Evolutionary conservation across 1,284 basidiomycete species (phyloP), one percentile per base, ranked within the genome.

Genomic region (Fistulina hepatica): DNA sequence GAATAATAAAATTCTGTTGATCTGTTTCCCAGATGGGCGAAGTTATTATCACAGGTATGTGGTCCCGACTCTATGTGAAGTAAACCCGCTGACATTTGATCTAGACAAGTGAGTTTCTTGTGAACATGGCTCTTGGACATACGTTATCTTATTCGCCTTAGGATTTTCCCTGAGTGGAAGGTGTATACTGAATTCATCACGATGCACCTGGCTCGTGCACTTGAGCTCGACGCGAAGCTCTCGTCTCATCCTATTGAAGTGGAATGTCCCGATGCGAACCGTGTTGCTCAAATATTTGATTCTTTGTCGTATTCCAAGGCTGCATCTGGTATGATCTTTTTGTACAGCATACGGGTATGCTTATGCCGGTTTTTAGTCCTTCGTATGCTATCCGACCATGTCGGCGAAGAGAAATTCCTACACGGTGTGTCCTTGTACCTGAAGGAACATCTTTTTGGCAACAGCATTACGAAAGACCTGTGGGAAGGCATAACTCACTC

Each of bases 171-270:
- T 3, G 81, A 85, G 52, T 86, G 81, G 80, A 78, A 75, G 48
- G 66, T 80, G 21, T 69, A 82, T 49, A 73, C 78, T 1, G 67
- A 71, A 34, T 86, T 85, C 53, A 76, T 85, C 45, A 67, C 67
- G 10, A 56, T 61, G n/a, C 68, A 78, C 50, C 60, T 81, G 24
- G 67, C 69, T 43, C 57, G 61, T 21, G 91, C 93, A 10, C 70
- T 95, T 22, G 64, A 67, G 24, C 72, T 97, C 39, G 94, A 98
- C 53, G 76, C 86, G 8, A 90, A 93, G 57, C 66, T 85, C 11
- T 94, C 91, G 11, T 93, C 89, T 21, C 94, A 98, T 59, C 86
- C 93, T 1, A 90, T 98, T 52, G 91, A 98, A 60, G 89, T 97
- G 15, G 81, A 83, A 7, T 90, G 84, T 52, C 85, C 86, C 0